These are phyloP conservation scores for Nemania serpens DNA, from an alignment of 2,329 filamentous ascomycete species.

Conservation along the genomic window DNA sequence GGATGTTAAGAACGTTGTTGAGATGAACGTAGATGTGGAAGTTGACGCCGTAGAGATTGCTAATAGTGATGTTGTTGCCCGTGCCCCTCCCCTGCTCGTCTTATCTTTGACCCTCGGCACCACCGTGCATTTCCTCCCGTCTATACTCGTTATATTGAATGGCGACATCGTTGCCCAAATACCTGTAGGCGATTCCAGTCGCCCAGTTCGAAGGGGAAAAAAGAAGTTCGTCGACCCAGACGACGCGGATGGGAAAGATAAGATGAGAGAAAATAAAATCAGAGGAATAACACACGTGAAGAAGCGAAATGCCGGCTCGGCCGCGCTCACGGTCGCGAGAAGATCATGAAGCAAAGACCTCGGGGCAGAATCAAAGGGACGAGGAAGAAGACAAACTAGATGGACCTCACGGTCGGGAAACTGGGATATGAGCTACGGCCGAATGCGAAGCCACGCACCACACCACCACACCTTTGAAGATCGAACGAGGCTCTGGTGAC, in stretches of 20 bases:
- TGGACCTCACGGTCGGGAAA: constrained; percentile 23
- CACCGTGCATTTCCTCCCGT: constrained; percentile 59
- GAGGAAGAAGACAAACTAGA: constrained; percentile 24
- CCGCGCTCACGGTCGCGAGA: constrained; percentile 44
- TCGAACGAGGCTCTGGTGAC: neutral
- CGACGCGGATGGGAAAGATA: constrained; percentile 32
- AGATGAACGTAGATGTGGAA: constrained; percentile 12
- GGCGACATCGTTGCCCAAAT: constrained; percentile 47
- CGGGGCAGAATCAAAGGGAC: constrained; percentile 25
- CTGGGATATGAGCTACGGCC: constrained; percentile 24
- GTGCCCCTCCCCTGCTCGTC: neutral
- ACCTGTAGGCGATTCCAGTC: constrained; percentile 51
- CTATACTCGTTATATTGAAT: constrained; percentile 55
- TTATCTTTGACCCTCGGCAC: constrained; percentile 46
- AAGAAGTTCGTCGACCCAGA: constrained; percentile 32
- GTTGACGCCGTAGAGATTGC: constrained; percentile 15
- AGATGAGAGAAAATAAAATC: constrained; percentile 33
- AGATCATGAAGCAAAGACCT: constrained; percentile 46
- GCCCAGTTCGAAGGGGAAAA: constrained; percentile 34
- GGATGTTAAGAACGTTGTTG: constrained; percentile 27
- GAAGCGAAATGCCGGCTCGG: constrained; percentile 46
- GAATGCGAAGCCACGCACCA: constrained; percentile 27
- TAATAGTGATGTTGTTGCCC: constrained; percentile 15
- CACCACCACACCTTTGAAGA: too few species aligned
- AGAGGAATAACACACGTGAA: constrained; percentile 40